Base-by-base conservation (phyloP, 2,329 filamentous ascomycete species). In the Claviceps purpurea region DNA sequence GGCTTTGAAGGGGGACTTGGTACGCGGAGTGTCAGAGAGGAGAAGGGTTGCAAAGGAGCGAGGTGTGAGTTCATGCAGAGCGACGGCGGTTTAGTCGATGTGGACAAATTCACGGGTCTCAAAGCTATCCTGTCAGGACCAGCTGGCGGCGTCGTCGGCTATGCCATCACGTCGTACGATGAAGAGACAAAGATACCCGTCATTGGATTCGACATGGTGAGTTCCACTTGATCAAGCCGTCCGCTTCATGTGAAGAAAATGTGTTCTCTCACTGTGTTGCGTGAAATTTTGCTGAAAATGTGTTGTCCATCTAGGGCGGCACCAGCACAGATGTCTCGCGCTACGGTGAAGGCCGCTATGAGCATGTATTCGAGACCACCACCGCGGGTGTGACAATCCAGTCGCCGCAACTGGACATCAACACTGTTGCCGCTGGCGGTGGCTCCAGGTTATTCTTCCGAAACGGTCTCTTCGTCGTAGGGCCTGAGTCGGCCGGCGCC, bases 321-420 rank as follows among this genome's bases (percentile, higher is more conserved):
- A 89, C 85, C 1, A 83, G 78, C 30, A 89, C 85, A 1, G 85
- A 89, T 61, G 83, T 88, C 8, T 85, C 81, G 26, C 72, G 85
- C 40, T 89, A 85, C 57, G 81, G 63, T 2, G 52, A 55, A 34
- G 70, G 70, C 1, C 62, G 63, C 2, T 68, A 68, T 37, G 70
- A 70, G 30, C 68, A 72, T 47, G 62, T 70, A 0, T 88, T 89
- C 55, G 85, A 89, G 60, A 88, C 84, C 0, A 88, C 84, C 0
- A 89, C 84, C 0, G 86, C 87, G 0, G 87, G 86, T 13, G 81
- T 90, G 1, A 84, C 84, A 1, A 87, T 90, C 11, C 85, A 89
- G 56, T 84, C 81, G 1, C 86, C 87, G 0, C 86, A 90, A 61
- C 75, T 90, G 1, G 86, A 90, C 59, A 89, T 91, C 63, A 87